Evolutionary conservation across 1,284 basidiomycete genomes (phyloP), one percentile per base, ranked within the genome.

Genomic region (Trichosporon sp.): DNA sequence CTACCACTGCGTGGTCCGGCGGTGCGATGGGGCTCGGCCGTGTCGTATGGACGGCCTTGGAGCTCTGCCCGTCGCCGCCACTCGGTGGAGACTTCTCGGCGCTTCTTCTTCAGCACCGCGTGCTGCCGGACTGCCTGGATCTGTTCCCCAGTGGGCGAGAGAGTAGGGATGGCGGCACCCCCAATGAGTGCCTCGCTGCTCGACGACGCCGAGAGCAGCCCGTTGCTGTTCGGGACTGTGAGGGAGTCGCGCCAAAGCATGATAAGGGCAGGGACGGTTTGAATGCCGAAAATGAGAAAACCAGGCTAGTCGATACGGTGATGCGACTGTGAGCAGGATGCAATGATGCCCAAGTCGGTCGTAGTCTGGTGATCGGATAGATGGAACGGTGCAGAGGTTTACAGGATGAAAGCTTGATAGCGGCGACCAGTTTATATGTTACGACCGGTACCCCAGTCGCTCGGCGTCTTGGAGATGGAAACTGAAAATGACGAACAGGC

Each of bases 201-300:
- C 32, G 59, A 63, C 11, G 59, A 63, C 7, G 59, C 59, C 2
- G 59, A 63, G 31, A 35, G 59, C 2, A n/a, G 7, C 12, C 59
- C 59, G 59, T 37, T 63, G 35, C 35, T 37, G 14, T 31, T 31
- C 4, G 31, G 31, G 31, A 37, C 14, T 32, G 59, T n/a, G 35
- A 63, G 59, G 32, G 59, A n/a, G 35, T 63, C 59, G 59, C 59
- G 59, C 59, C 59, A 63, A 31, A 63, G 59, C 59, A 63, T 63
- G 14, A 4, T n/a, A 3, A 63, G 11, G 11, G 16, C 11, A 4
- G n/a, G 31, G 51, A 61, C 14, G 19, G 6, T 26, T 56, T 7
- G 31, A 35, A 32, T 16, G 56, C 56, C 56, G 56, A 61, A 11
- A 11, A 31, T 63, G 59, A 63, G 4, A 37, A n/a, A 16, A 16